Evolutionary conservation across 1,139 yeast species (phyloP), one percentile per base, ranked within the genome.

Genomic region (Hansenula sp.): DNA sequence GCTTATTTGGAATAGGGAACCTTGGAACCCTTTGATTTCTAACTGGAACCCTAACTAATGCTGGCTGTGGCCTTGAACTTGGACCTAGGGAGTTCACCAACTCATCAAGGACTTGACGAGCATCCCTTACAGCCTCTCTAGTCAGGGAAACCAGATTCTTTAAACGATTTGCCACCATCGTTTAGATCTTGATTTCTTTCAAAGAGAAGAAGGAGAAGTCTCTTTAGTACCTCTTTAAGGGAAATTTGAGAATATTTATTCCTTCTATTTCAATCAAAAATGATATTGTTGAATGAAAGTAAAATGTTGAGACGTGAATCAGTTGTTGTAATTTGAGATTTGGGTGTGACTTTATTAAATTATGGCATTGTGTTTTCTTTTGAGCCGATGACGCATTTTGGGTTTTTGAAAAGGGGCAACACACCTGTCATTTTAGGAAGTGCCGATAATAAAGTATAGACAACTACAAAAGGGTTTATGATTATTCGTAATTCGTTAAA

Each of bases 101-200:
- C 44, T 66, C 71, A 39, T 65, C 68, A 17, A 66, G 51, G 12
- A 60, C 55, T 44, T 60, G 62, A 37, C 62, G 61, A 39, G 61
- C 56, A 44, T 62, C 66, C 39, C 62, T 56, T 19, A 62, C 68
- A 8, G 69, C 61, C 46, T 56, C 60, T 36, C 65, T 56, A 11
- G 69, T 59, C 35, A 57, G 55, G 38, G 64, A 56, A 24, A 66
- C 53, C 35, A 56, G 50, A 37, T 55, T 47, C 48, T 48, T 55
- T 34, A 55, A 38, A 36, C 48, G 40, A 34, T 51, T 49, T 26
- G 52, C 54, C 52, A 52, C 48, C 56, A 53, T 47, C 24, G 17
- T 38, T 41, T 16, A 34, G 9, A 21, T 21, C 6, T 21, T 6
- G 24, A 21, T 21, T 21, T 21, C 24, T 21, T 7, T 21, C 24